These are phyloP conservation scores for Anacardium occidentale DNA, from an alignment of 345 rosid genomes.

Conservation along the genomic window DNA sequence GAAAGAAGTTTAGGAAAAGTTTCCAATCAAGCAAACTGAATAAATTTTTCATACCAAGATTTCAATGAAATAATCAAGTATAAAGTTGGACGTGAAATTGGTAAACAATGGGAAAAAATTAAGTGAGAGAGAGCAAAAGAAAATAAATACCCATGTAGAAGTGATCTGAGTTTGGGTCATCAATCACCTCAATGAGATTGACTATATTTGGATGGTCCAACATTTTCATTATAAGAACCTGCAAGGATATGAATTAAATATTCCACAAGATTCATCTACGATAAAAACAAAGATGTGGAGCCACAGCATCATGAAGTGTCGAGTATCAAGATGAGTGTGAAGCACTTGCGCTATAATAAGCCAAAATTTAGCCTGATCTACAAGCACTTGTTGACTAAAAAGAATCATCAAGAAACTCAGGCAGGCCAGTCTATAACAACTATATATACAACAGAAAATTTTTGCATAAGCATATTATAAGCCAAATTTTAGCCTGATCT, in stretches of 20 bases:
- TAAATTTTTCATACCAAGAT: not conserved
- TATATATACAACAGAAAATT: not conserved
- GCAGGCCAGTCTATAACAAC: not conserved
- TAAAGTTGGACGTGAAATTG: not conserved
- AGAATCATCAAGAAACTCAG: not conserved
- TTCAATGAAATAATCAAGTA: constrained; percentile 4
- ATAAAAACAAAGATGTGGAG: not conserved
- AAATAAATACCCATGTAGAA: constrained; percentile 88
- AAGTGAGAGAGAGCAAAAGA: constrained; percentile 1
- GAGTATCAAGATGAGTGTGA: not conserved
- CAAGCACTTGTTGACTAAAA: not conserved
- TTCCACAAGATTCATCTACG: not conserved
- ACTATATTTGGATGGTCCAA: constrained; percentile 96
- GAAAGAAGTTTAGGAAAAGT: constrained; percentile 9
- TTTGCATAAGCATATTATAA: not conserved
- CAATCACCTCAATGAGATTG: constrained; percentile 95
- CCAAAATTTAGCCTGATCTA: not conserved
- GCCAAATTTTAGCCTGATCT: not conserved
- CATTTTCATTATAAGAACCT: constrained; percentile 94
- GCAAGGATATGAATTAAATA: constrained; percentile 21
- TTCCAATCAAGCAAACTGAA: constrained; percentile 12
- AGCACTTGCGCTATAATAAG: not conserved
- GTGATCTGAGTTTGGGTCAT: constrained; percentile 91
- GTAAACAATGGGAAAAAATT: not conserved
- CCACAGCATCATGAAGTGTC: not conserved